A percentile compares a stretch with the other conserved stretches of the same genome.
phyloP scores from a whole-genome alignment of 768 basidiomycete species.

The Mycena galopus region DNA sequence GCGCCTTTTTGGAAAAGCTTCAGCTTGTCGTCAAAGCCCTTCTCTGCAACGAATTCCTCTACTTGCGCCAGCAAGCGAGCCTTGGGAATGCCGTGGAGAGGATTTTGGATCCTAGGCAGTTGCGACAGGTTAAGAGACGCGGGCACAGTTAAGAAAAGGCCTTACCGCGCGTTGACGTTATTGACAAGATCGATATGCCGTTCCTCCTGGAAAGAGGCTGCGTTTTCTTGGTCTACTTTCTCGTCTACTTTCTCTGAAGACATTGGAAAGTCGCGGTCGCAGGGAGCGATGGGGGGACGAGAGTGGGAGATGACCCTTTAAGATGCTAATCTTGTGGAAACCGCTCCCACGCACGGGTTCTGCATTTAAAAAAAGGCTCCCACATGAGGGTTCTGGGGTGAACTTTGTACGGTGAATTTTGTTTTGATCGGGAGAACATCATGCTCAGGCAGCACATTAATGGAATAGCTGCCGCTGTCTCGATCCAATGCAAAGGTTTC shows the following conservation, averaged over 20 bases:
- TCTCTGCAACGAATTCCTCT: slow-evolving; percentile 62
- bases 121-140: neutral
- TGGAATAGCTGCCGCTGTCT: neutral
- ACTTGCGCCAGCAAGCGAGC: neutral
- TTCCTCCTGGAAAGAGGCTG: neutral
- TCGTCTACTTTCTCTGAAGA: neutral
- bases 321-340: neutral
- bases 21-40: slow-evolving; percentile 59
- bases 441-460: neutral
- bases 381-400: neutral
- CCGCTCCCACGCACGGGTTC: neutral
- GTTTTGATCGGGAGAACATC: neutral
- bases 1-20: slow-evolving; percentile 76
- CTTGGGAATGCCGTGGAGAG: neutral
- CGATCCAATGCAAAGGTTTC: neutral
- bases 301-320: neutral
- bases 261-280: neutral
- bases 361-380: neutral
- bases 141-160: neutral
- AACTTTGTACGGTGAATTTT: neutral
- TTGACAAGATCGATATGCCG: neutral
- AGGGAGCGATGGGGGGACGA: neutral
- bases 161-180: neutral
- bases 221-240: neutral
- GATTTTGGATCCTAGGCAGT: neutral